Percentiles rank a stretch among this genome's conserved stretches.
These are phyloP conservation scores for Ramularia collo-cygni DNA, from an alignment of 2,329 filamentous ascomycete genomes.

Conservation along the genomic window DNA sequence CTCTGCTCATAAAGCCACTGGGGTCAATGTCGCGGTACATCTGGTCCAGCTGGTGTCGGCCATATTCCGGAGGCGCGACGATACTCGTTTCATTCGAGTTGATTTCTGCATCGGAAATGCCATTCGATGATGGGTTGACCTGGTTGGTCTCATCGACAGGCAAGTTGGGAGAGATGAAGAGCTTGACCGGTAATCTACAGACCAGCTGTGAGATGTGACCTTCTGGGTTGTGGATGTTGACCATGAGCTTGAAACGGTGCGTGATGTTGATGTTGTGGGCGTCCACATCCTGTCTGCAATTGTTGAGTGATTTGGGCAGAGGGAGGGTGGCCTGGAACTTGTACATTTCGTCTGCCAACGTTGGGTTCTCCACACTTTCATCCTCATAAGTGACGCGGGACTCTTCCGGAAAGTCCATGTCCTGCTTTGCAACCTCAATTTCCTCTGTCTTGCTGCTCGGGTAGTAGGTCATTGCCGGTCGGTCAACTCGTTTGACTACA, in stretches of 20 bases:
- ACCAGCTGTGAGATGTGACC: constrained; percentile 90
- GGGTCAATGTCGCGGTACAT: constrained; percentile 83
- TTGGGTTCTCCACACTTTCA: constrained; percentile 33
- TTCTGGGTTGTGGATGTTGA: constrained; percentile 89
- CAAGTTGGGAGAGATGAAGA: constrained; percentile 93
- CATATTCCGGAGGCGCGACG: constrained; percentile 85
- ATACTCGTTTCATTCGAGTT: constrained; percentile 49
- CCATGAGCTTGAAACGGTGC: constrained; percentile 86
- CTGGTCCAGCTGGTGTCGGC: constrained; percentile 80
- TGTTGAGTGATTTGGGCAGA: constrained; percentile 72
- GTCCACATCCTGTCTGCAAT: constrained; percentile 85
- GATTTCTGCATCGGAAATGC: constrained; percentile 36
- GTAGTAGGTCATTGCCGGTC: no score
- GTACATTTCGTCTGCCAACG: constrained; percentile 49
- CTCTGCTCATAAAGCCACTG: constrained; percentile 59
- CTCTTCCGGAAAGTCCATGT: constrained; percentile 34
- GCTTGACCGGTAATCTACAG: constrained; percentile 80
- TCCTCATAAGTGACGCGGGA: constrained; percentile 31
- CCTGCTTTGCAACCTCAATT: constrained; percentile 32
- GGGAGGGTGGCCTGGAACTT: constrained; percentile 54
- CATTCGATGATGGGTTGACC: constrained; percentile 48
- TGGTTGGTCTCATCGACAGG: constrained; percentile 82
- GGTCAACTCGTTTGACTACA: constrained; percentile 44
- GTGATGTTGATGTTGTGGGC: constrained; percentile 83
- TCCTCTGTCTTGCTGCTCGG: constrained; percentile 29